Base-by-base conservation (phyloP, 2,329 filamentous ascomycete genomes). In the Trichophyton equinum region DNA sequence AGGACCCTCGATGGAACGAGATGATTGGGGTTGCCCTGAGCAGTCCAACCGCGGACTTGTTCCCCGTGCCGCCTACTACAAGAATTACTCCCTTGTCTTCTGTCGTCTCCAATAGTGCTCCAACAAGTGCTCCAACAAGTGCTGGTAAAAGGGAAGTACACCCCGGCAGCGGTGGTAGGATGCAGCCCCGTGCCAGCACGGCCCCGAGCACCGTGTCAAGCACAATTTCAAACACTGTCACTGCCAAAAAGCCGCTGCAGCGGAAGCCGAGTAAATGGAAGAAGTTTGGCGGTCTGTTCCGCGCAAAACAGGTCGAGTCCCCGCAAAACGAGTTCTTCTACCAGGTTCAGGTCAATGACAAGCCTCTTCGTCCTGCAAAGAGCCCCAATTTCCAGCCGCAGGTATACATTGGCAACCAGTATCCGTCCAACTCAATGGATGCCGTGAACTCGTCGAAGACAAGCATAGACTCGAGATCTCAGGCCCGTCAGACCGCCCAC, bases 1-100 rank as follows among this genome's bases (percentile, higher is more conserved):
- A 66, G 20, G 62, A 64, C 40, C 63, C 65, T 36, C 62, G 62
- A 6, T 73, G 75, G 6, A 76, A 77, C 51, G 74, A 76, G 63
- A 78, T 76, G 66, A 90, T 91, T 63, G 88, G 88, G 8, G 85
- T 91, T 79, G 87, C 87, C 1, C 74, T 90, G 61, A 87, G 87
- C 36, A 90, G 86, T 67, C 87, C 87, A 25, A 75, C 78, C 13
- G 65, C 71, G 64, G 47, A 42, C n/a, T 30, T 40, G 42, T 42
- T n/a, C 42, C 47, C 60, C 44, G 33, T 47, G 1, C 57, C 60
- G n/a, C 44, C 53, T 0, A 18, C 22, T 11, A 57, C 20, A 18
- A 36, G 11, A 11, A 61, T 30, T 49, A 27, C 38, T 8, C 57
- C 51, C n/a, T 11, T 20, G 22, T 15, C 8, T 25, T 9, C 33